Conservation (phyloP, 192 early-diverging fungal species). For the Umbelopsis sp. region DNA sequence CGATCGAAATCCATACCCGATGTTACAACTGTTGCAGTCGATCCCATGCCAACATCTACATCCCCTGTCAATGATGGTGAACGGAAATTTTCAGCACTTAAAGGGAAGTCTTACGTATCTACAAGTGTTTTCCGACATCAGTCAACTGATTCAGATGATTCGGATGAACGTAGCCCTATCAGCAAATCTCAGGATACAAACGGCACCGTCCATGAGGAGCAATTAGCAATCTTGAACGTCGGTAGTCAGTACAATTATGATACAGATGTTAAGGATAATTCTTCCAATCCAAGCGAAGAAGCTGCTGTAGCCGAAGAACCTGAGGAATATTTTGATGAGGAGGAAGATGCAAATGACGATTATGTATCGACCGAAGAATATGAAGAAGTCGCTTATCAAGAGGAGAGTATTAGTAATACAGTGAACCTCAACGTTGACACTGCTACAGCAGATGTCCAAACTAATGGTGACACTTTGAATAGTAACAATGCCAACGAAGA, state of each 20-base stretch:
- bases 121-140: conserved; percentile 7
- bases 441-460: neutral
- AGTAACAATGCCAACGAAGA: no score
- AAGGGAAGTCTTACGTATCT: conserved; percentile 6
- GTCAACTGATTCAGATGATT: neutral
- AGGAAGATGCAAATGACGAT: neutral
- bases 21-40: neutral
- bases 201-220: neutral
- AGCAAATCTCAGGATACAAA: neutral
- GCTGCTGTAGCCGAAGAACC: neutral
- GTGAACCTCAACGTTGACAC: neutral
- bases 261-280: no score
- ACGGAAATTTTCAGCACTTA: neutral
- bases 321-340: neutral
- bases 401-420: neutral
- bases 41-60: neutral
- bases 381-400: neutral
- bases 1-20: neutral
- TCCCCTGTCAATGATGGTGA: neutral
- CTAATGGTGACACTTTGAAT: neutral
- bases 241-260: neutral
- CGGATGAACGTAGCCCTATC: neutral
- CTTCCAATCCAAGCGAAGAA: neutral
- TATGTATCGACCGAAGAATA: neutral
- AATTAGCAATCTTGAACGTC: neutral